A percentile compares a stretch with the other conserved stretches of the same genome.
Conservation (phyloP, 305 asterid genomes). For the Solanum chacoense region DNA sequence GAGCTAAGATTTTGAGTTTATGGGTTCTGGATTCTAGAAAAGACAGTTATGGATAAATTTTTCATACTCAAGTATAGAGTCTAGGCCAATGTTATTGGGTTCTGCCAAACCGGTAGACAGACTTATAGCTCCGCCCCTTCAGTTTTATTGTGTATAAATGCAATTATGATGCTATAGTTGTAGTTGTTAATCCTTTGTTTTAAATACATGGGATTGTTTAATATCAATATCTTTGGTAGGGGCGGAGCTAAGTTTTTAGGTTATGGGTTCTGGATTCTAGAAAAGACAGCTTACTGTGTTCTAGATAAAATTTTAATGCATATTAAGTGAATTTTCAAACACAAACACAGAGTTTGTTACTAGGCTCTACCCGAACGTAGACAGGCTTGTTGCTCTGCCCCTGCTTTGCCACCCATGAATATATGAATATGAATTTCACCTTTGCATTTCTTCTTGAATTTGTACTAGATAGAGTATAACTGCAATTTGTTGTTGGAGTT, state of each 20-base stretch:
- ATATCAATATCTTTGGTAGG: not conserved
- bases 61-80: not conserved
- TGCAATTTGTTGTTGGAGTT: not conserved
- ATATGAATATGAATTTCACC: not conserved
- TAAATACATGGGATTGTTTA: not conserved
- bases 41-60: not conserved
- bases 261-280: not conserved
- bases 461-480: not conserved
- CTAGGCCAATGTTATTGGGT: not conserved
- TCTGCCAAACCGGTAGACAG: not conserved
- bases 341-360: not conserved
- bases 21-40: not conserved
- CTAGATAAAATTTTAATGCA: not conserved
- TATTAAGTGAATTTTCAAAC: not conserved
- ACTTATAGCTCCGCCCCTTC: not conserved
- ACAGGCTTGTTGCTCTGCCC: not conserved
- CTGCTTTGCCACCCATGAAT: not conserved
- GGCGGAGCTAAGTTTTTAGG: not conserved
- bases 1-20: not conserved
- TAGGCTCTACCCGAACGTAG: not conserved
- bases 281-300: not conserved
- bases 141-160: not conserved
- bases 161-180: not conserved
- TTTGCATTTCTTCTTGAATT: not conserved
- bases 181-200: not conserved